A percentile compares a stretch with the other conserved stretches of the same genome.
Conservation (phyloP, 2,329 filamentous ascomycete genomes). For the Arthrobotrys conoides region DNA sequence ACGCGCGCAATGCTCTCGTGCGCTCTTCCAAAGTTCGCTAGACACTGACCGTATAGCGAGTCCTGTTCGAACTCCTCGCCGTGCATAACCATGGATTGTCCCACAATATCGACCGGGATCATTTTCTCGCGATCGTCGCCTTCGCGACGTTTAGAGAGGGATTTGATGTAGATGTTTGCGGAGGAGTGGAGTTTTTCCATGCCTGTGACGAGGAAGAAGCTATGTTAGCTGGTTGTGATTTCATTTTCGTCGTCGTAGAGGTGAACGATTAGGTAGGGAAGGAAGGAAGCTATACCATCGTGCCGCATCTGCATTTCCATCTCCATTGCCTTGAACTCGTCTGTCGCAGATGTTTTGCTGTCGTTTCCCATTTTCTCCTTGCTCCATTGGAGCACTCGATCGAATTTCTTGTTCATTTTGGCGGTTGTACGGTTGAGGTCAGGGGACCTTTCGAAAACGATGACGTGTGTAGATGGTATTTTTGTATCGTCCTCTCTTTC, state of each 20-base stretch:
- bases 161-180: conserved; percentile 89
- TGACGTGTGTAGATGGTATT: conserved; percentile 10
- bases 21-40: conserved; percentile 85
- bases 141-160: conserved; percentile 85
- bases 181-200: conserved; percentile 91
- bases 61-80: conserved; percentile 93
- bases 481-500: background rate
- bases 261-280: background rate
- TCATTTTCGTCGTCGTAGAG: background rate
- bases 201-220: conserved; percentile 71
- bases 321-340: conserved; percentile 92
- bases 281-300: conserved; percentile 76
- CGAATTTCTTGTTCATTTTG: conserved; percentile 82
- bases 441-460: background rate
- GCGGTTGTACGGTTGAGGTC: background rate
- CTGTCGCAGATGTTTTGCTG: conserved; percentile 85
- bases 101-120: conserved; percentile 82
- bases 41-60: conserved; percentile 90
- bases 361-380: conserved; percentile 96
- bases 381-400: conserved; percentile 97
- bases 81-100: conserved; percentile 86
- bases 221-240: conserved; percentile 7
- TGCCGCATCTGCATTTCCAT: conserved; percentile 89
- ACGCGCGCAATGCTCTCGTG: conserved; percentile 89
- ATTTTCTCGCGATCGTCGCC: conserved; percentile 90